These are phyloP conservation scores for Scleroderma bovista DNA, from an alignment of 768 basidiomycete genomes.

Conservation along the genomic window DNA sequence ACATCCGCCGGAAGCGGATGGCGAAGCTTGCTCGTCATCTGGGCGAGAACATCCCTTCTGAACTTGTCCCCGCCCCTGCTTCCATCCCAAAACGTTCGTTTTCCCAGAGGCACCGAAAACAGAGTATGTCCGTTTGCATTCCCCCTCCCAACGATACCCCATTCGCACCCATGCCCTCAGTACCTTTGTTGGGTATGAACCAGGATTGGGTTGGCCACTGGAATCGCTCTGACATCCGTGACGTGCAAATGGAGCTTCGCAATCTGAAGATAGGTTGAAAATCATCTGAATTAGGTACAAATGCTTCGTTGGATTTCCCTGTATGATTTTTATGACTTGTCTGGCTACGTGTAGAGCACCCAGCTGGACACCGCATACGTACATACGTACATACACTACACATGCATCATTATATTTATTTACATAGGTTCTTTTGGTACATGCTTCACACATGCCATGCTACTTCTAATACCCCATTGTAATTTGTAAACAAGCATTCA, in stretches of 20 bases:
- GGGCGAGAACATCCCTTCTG: conserved; percentile 54
- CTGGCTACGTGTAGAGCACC: neutral
- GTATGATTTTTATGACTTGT: neutral
- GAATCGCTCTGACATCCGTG: conserved; percentile 34
- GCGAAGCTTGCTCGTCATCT: conserved; percentile 54
- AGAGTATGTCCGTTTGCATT: conserved; percentile 13
- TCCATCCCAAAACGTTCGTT: conserved; percentile 4
- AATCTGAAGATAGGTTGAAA: conserved; percentile 17
- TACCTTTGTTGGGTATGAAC: neutral
- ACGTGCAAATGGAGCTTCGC: conserved; percentile 35
- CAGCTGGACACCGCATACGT: neutral
- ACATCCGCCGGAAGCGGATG: conserved; percentile 43
- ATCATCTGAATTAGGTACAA: neutral
- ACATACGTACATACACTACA: neutral
- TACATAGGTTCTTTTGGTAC: no score
- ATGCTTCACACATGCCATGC: no score
- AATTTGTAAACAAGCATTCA: no score
- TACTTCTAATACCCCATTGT: no score
- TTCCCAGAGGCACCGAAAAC: neutral
- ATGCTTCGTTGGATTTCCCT: neutral
- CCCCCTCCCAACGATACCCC: neutral
- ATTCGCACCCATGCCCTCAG: neutral
- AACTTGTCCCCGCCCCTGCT: conserved; percentile 41
- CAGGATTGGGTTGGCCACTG: conserved; percentile 36
- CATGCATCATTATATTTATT: no score